Evolutionary conservation across 2,329 filamentous ascomycete species (phyloP).

Genomic region (Lasiodiplodia sp.): DNA sequence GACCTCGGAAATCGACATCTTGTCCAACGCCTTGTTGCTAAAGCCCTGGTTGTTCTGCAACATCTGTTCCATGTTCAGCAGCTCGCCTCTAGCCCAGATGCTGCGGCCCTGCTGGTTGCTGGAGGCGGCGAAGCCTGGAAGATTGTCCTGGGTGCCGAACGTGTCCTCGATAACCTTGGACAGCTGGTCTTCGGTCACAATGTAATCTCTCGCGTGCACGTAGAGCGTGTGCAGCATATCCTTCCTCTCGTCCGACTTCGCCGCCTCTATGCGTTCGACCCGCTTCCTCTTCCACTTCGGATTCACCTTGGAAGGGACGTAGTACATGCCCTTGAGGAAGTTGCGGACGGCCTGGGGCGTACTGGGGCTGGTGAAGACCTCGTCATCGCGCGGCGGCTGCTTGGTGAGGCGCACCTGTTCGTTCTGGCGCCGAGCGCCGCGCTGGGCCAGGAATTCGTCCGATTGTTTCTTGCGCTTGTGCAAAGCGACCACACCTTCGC

Average conservation of each 20-base stretch:
- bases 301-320: not conserved
- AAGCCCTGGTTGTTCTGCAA: constrained; percentile 45
- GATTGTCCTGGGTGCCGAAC: constrained; percentile 70
- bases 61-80: constrained; percentile 44
- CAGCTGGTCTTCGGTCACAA: constrained; percentile 81
- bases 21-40: constrained; percentile 37
- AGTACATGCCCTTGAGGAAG: constrained; percentile 40
- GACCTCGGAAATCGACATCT: constrained; percentile 46
- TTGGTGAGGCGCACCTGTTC: constrained; percentile 61
- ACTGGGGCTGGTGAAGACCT: constrained; percentile 75
- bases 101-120: constrained; percentile 41
- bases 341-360: constrained; percentile 50
- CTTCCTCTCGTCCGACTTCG: constrained; percentile 66
- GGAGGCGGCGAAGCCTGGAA: constrained; percentile 48
- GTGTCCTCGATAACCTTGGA: constrained; percentile 74
- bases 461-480: constrained; percentile 54
- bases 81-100: constrained; percentile 42
- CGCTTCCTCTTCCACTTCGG: not conserved
- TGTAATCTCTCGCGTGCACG: constrained; percentile 86
- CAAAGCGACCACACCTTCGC: constrained; percentile 73
- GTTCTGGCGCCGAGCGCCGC: constrained; percentile 47
- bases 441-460: constrained; percentile 36
- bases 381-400: constrained; percentile 76
- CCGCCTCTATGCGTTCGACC: constrained; percentile 53
- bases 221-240: constrained; percentile 87